Evolutionary conservation across 352 stramenopile species (phyloP).

Genomic region (Globisporangium canariense): DNA sequence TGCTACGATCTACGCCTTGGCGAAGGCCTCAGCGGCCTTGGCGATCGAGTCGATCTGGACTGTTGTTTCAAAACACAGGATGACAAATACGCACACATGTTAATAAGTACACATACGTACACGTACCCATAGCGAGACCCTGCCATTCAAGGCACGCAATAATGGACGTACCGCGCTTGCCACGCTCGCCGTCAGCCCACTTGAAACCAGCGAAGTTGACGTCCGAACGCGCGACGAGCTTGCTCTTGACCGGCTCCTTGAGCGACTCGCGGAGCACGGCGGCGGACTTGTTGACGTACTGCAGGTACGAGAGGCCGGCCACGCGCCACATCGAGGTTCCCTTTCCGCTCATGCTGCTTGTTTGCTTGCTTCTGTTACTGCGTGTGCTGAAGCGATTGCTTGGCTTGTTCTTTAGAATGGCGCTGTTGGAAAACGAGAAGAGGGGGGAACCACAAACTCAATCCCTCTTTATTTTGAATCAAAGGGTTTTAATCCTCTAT

Average conservation of each 20-base stretch:
- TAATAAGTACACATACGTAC: background rate
- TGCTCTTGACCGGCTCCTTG: conserved; percentile 89
- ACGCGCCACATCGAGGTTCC: conserved; percentile 87
- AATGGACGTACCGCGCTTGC: conserved; percentile 50
- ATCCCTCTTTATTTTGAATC: too few relatives aligned
- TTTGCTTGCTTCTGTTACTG: conserved; percentile 13
- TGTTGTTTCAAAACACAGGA: conserved; percentile 15
- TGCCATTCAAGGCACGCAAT: background rate
- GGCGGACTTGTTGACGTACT: conserved; percentile 88
- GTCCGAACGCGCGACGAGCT: conserved; percentile 59
- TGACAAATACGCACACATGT: conserved; percentile 6
- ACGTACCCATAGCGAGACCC: background rate
- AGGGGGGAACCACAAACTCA: too few relatives aligned
- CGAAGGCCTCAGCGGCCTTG: conserved; percentile 76
- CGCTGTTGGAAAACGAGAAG: conserved; percentile 3
- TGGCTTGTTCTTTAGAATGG: conserved; percentile 12
- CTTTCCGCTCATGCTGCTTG: conserved; percentile 57
- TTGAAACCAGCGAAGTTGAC: conserved; percentile 86
- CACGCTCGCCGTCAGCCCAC: conserved; percentile 79
- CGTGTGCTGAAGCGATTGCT: background rate
- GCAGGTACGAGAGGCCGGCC: conserved; percentile 83
- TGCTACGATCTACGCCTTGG: conserved; percentile 48
- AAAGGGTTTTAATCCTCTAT: too few relatives aligned
- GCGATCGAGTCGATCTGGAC: conserved; percentile 80
- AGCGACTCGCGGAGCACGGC: conserved; percentile 63